Conservation (phyloP, 805 yeast species). For the Myxozyma vanderwaltii region DNA sequence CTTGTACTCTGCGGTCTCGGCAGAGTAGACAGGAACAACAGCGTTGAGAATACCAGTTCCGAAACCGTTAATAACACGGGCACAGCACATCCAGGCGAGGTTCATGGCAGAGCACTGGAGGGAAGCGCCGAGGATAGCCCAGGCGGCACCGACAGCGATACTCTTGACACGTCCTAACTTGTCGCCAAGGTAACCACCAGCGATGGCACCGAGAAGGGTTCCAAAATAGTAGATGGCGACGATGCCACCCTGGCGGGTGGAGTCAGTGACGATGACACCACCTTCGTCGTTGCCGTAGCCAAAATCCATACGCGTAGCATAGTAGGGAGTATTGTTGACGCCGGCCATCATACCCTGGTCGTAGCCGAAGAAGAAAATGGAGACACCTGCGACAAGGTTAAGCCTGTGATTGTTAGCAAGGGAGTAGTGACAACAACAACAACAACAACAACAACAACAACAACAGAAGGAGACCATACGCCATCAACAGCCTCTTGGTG, state of each 20-base stretch:
- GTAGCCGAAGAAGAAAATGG: slow-evolving; percentile 48
- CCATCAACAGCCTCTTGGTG: slow-evolving; percentile 13
- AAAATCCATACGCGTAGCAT: slow-evolving; percentile 34
- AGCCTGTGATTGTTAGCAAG: slow-evolving; percentile 4
- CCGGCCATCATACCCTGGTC: slow-evolving; percentile 51
- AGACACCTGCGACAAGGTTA: slow-evolving; percentile 36
- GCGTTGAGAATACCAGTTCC: slow-evolving; percentile 39
- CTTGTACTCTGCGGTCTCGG: slow-evolving; percentile 65
- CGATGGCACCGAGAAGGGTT: slow-evolving; percentile 34
- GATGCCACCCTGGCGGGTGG: slow-evolving; percentile 42
- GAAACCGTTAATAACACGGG: slow-evolving; percentile 53
- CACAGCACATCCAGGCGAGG: slow-evolving; percentile 65
- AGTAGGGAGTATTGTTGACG: slow-evolving; percentile 41
- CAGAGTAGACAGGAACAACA: slow-evolving; percentile 71
- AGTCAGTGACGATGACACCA: slow-evolving; percentile 33
- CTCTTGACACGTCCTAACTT: slow-evolving; percentile 60
- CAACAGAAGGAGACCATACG: too few species aligned
- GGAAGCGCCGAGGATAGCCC: slow-evolving; percentile 61
- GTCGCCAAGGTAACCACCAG: slow-evolving; percentile 51
- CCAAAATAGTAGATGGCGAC: slow-evolving; percentile 44
- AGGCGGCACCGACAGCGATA: slow-evolving; percentile 55
- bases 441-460: too few species aligned
- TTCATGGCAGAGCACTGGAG: slow-evolving; percentile 49
- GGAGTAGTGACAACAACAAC: background rate
- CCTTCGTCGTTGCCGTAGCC: slow-evolving; percentile 18